Conservation (phyloP, 495 filamentous ascomycete genomes). For the Chaetomium fimeti region DNA sequence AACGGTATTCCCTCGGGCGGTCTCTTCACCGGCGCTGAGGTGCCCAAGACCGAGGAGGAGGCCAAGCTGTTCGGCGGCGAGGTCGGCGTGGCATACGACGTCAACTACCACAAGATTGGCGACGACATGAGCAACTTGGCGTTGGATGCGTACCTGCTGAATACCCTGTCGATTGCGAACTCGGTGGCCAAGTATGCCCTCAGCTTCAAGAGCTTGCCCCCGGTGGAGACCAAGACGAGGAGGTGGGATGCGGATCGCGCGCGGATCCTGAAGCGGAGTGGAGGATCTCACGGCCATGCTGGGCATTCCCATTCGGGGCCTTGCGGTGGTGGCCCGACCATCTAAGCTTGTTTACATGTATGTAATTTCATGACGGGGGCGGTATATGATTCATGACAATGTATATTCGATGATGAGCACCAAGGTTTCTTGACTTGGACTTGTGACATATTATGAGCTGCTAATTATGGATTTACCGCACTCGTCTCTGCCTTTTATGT, state of each 20-base stretch:
- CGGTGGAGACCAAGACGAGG: slow-evolving; percentile 10
- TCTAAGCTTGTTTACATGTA: neutral
- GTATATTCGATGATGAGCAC: no score
- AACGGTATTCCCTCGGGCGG: slow-evolving; percentile 63
- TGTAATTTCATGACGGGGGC: neutral
- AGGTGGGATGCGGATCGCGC: slow-evolving; percentile 25
- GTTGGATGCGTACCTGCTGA: slow-evolving; percentile 58
- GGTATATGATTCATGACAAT: no score
- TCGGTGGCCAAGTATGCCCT: slow-evolving; percentile 61
- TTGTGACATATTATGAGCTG: no score
- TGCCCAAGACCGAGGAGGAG: slow-evolving; percentile 60
- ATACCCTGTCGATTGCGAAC: slow-evolving; percentile 61
- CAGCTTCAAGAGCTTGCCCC: slow-evolving; percentile 43
- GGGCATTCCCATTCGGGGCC: slow-evolving; percentile 18
- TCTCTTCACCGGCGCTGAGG: slow-evolving; percentile 68
- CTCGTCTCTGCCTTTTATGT: no score
- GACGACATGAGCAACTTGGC: slow-evolving; percentile 62
- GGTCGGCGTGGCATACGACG: slow-evolving; percentile 59
- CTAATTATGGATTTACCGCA: no score
- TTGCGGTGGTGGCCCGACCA: slow-evolving; percentile 21
- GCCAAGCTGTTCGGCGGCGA: slow-evolving; percentile 58
- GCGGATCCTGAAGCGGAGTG: slow-evolving; percentile 17
- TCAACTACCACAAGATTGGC: slow-evolving; percentile 60
- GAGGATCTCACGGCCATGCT: slow-evolving; percentile 13
- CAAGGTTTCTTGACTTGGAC: no score